phyloP scores from a whole-genome alignment of 2,329 filamentous ascomycete genomes.

The Oidium heveae region DNA sequence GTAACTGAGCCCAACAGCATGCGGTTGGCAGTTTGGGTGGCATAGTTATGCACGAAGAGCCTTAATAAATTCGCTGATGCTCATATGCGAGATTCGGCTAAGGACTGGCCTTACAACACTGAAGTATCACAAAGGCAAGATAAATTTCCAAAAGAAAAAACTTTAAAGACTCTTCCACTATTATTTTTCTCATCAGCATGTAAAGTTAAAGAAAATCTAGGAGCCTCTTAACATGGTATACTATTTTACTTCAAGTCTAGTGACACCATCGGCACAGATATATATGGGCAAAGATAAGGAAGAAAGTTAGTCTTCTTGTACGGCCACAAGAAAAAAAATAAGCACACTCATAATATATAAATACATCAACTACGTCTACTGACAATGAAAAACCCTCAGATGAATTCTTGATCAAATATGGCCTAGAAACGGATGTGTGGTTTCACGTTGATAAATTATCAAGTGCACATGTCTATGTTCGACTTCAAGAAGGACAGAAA shows the following conservation, averaged over 20 bases:
- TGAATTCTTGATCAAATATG: constrained; percentile 85
- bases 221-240: constrained; percentile 45
- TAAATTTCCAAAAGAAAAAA: no score
- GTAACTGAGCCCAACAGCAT: constrained; percentile 10
- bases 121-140: no score
- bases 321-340: background rate
- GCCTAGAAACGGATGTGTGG: constrained; percentile 93
- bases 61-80: no score
- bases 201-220: no score
- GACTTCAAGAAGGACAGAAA: constrained; percentile 47
- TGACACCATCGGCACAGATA: constrained; percentile 61
- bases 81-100: no score
- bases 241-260: constrained; percentile 75
- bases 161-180: no score
- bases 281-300: constrained; percentile 99
- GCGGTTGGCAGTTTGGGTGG: constrained; percentile 14
- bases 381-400: constrained; percentile 26
- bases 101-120: no score
- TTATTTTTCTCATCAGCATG: no score
- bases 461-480: constrained; percentile 86
- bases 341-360: no score
- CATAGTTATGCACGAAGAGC: constrained; percentile 7
- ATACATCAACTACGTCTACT: background rate
- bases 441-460: constrained; percentile 97
- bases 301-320: constrained; percentile 39